A percentile compares a stretch with the other conserved stretches of the same genome.
Conservation (phyloP, 2,329 filamentous ascomycete species). For the Diplodia sapinea region DNA sequence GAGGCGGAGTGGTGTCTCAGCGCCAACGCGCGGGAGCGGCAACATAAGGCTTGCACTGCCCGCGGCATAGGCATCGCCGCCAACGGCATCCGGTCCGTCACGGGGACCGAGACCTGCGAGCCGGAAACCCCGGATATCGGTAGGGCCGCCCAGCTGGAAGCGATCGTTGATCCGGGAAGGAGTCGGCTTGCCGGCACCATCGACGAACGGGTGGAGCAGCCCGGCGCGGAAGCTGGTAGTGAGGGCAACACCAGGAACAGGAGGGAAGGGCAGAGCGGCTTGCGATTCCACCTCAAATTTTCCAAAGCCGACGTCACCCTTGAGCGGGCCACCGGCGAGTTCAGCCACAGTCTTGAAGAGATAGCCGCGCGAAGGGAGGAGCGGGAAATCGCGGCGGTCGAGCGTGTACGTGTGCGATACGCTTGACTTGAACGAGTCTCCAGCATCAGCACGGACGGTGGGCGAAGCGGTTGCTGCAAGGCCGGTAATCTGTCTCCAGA, state of each 20-base stretch:
- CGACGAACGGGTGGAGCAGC: slow-evolving; percentile 78
- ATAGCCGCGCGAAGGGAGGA: slow-evolving; percentile 83
- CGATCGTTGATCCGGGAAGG: slow-evolving; percentile 89
- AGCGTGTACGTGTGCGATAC: slow-evolving; percentile 79
- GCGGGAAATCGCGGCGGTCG: slow-evolving; percentile 82
- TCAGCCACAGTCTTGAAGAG: slow-evolving; percentile 79
- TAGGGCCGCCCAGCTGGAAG: slow-evolving; percentile 92
- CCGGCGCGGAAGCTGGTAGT: slow-evolving; percentile 83
- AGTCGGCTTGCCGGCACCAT: slow-evolving; percentile 63
- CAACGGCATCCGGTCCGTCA: slow-evolving; percentile 83
- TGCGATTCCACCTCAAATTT: slow-evolving; percentile 89
- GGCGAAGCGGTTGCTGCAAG: slow-evolving; percentile 77
- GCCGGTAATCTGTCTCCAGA: slow-evolving; percentile 88
- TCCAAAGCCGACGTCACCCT: slow-evolving; percentile 90
- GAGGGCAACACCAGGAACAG: slow-evolving; percentile 79
- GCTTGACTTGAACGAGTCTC: slow-evolving; percentile 88
- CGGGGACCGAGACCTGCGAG: slow-evolving; percentile 86
- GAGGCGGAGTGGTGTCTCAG: slow-evolving; percentile 82
- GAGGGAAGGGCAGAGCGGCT: slow-evolving; percentile 70
- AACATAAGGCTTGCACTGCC: slow-evolving; percentile 85
- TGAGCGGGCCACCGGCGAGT: slow-evolving; percentile 83
- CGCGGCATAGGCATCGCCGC: slow-evolving; percentile 90
- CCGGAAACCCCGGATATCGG: slow-evolving; percentile 92
- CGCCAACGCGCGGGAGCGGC: slow-evolving; percentile 80
- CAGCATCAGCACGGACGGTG: slow-evolving; percentile 81